A percentile compares a stretch with the other conserved stretches of the same genome.
These are phyloP conservation scores for Scheffersomyces lignicola DNA, from an alignment of 1,139 yeast species.

Conservation along the genomic window DNA sequence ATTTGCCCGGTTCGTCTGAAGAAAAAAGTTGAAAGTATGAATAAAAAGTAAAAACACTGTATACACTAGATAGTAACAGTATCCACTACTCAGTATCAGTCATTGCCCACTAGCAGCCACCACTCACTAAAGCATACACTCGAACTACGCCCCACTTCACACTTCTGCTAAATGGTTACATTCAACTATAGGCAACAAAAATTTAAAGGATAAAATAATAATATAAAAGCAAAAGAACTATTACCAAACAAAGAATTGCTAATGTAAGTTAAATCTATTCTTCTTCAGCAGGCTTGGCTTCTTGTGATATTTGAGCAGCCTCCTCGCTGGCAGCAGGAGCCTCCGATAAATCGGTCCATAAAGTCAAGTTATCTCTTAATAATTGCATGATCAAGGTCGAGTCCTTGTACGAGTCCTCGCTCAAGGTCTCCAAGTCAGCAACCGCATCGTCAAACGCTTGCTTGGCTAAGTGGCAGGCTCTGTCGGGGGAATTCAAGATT, in stretches of 20 bases:
- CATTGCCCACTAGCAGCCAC: too few species aligned
- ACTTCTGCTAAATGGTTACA: too few species aligned
- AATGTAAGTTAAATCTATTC: conserved; percentile 19
- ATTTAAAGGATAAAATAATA: conserved; percentile 3
- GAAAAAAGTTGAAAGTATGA: too few species aligned
- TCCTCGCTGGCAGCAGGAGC: conserved; percentile 67
- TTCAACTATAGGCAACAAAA: too few species aligned
- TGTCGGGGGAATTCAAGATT: conserved; percentile 95
- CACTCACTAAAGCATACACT: too few species aligned
- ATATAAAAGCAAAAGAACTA: conserved; percentile 1
- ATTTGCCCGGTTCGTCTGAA: too few species aligned
- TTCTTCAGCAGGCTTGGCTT: conserved; percentile 37
- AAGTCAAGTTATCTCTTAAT: conserved; percentile 95
- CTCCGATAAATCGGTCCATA: conserved; percentile 98
- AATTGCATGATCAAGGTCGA: conserved; percentile 98
- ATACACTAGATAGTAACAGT: too few species aligned
- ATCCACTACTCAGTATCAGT: too few species aligned
- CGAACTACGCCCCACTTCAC: too few species aligned
- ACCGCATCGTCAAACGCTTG: conserved; percentile 99
- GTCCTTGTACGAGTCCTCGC: conserved; percentile 98
- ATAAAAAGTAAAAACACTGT: too few species aligned
- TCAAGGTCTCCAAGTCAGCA: conserved; percentile 95
- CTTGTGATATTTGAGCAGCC: conserved; percentile 27
- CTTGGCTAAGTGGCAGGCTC: conserved; percentile 98
- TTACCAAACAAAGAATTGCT: conserved; percentile 7